Evolutionary conservation across 2,329 filamentous ascomycete genomes (phyloP).

Genomic region (Monosporascus cannonballus): DNA sequence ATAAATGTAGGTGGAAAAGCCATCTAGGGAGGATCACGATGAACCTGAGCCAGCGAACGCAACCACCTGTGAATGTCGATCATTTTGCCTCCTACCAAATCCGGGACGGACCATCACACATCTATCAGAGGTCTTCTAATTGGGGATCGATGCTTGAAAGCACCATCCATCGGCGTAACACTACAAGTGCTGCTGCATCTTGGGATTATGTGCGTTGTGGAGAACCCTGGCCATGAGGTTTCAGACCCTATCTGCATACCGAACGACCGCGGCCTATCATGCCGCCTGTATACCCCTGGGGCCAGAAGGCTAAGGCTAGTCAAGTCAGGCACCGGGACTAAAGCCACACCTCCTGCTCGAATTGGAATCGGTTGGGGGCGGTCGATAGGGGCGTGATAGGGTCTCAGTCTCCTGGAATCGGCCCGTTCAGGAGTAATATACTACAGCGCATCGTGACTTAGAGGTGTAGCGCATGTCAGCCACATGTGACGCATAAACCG

Average conservation of each 20-base stretch:
- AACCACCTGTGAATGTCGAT: neutral
- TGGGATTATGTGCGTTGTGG: constrained; percentile 1
- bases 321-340: constrained; percentile 9
- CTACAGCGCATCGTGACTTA: neutral
- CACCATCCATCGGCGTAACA: constrained; percentile 16
- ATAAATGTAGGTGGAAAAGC: neutral
- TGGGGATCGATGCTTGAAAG: constrained; percentile 10
- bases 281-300: constrained; percentile 3
- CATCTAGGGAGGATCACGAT: neutral
- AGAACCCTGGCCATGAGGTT: neutral
- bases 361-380: constrained; percentile 20
- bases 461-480: neutral
- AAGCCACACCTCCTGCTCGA: constrained; percentile 20
- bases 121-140: neutral
- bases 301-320: constrained; percentile 3
- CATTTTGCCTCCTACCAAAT: neutral
- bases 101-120: neutral
- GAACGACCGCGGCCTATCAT: neutral
- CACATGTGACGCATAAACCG: neutral
- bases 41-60: neutral
- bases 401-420: constrained; percentile 6
- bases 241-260: neutral
- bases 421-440: constrained; percentile 13
- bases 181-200: constrained; percentile 5
- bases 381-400: constrained; percentile 18